Evolutionary conservation across 306 rosid genomes (phyloP).

Genomic region (Luffa acutangula): DNA sequence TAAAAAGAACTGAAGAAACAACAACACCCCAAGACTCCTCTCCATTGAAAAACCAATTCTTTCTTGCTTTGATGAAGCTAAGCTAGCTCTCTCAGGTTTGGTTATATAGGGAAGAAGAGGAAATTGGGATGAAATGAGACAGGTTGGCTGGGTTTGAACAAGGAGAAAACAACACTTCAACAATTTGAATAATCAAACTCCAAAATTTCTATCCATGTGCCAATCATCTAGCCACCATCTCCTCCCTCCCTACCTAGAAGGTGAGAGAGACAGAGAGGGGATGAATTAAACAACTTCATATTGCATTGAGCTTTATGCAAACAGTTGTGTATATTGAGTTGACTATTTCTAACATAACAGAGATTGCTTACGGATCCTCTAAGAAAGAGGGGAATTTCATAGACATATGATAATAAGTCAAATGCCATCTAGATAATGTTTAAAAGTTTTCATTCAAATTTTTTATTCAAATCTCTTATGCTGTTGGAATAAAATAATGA

Average conservation of each 20-base stretch:
- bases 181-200: constrained; percentile 2
- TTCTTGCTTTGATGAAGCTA: neutral
- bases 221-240: neutral
- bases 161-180: neutral
- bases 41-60: neutral
- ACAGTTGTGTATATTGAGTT: neutral
- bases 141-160: constrained; percentile 5
- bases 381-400: neutral
- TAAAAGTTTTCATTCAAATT: no score
- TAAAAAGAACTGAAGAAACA: neutral
- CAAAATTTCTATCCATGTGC: neutral
- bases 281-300: neutral
- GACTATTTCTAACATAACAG: neutral
- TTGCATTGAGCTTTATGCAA: neutral
- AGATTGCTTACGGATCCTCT: neutral
- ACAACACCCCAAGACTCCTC: neutral
- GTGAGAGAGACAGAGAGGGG: neutral
- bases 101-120: neutral
- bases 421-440: no score
- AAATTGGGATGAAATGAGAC: constrained; percentile 1
- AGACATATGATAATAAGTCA: no score
- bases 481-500: no score
- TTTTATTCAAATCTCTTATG: no score
- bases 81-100: neutral
- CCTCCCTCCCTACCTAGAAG: neutral